A percentile compares a stretch with the other conserved stretches of the same genome.
Conservation (phyloP, 2,329 filamentous ascomycete species). For the Ceratocystis colombiana region DNA sequence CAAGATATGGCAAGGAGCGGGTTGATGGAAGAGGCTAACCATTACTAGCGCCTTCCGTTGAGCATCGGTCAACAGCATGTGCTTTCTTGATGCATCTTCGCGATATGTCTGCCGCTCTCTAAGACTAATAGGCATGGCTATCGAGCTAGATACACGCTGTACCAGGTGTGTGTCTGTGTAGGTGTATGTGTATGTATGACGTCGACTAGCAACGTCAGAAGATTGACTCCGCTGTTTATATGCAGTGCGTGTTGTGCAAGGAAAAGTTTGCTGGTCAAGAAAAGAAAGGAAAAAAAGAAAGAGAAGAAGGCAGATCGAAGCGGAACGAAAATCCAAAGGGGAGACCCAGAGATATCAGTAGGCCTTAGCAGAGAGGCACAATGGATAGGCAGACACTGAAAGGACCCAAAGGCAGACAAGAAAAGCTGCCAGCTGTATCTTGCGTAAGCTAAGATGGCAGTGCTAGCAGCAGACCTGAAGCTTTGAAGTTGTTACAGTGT, state of each 20-base stretch:
- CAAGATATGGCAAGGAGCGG: too few relatives aligned
- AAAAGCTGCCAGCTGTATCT: conserved; percentile 10
- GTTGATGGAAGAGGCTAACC: conserved; percentile 21
- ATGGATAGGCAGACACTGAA: conserved; percentile 1
- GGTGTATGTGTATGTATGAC: background rate
- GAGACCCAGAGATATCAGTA: background rate
- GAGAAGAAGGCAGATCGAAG: conserved; percentile 11
- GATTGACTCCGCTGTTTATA: background rate
- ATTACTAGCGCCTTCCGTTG: conserved; percentile 29
- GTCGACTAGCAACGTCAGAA: background rate
- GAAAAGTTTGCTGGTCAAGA: background rate
- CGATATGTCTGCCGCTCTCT: conserved; percentile 36
- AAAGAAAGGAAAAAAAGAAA: background rate
- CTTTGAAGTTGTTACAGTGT: background rate
- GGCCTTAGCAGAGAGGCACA: background rate
- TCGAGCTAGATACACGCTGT: background rate
- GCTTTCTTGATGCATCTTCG: conserved; percentile 33
- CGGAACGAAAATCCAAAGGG: background rate
- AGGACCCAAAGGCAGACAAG: background rate
- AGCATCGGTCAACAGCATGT: conserved; percentile 33
- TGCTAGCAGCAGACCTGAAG: background rate
- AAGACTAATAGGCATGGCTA: conserved; percentile 30
- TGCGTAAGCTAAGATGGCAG: conserved; percentile 14
- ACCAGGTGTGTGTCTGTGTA: background rate
- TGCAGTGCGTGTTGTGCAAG: background rate